phyloP scores from a whole-genome alignment of 768 basidiomycete species.

The Calocera viscosa region DNA sequence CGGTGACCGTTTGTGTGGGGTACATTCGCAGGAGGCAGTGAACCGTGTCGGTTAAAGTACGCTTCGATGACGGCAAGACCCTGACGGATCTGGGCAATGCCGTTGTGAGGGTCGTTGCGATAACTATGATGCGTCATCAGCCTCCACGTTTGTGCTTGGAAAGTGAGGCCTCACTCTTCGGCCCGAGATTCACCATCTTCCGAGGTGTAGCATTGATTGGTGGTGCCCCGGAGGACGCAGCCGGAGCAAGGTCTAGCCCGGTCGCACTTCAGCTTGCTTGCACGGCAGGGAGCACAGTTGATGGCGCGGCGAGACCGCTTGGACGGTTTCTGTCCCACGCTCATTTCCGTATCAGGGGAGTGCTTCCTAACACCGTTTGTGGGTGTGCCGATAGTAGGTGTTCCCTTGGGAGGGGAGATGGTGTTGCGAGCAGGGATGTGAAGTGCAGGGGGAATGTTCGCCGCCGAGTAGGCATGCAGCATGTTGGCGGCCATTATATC shows the following conservation, averaged over 20 bases:
- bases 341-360: background rate
- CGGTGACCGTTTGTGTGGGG: slow-evolving; percentile 3
- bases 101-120: slow-evolving; percentile 43
- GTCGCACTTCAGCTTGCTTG: slow-evolving; percentile 81
- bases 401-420: slow-evolving; percentile 1
- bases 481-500: slow-evolving; percentile 4
- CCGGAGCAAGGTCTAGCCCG: slow-evolving; percentile 82
- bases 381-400: background rate
- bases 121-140: background rate
- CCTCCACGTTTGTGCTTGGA: background rate
- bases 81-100: slow-evolving; percentile 56
- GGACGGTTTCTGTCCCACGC: slow-evolving; percentile 33
- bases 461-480: background rate
- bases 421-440: slow-evolving; percentile 28
- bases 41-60: slow-evolving; percentile 1
- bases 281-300: slow-evolving; percentile 79
- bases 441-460: background rate
- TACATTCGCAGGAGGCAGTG: background rate
- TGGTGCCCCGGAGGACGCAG: slow-evolving; percentile 72
- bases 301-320: slow-evolving; percentile 79
- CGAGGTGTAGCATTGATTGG: slow-evolving; percentile 69
- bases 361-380: background rate
- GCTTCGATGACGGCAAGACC: slow-evolving; percentile 52
- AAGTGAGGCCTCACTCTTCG: background rate
- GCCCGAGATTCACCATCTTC: slow-evolving; percentile 18